Evolutionary conservation across 2,329 filamentous ascomycete species (phyloP).

Genomic region (Madurella mycetomatis): DNA sequence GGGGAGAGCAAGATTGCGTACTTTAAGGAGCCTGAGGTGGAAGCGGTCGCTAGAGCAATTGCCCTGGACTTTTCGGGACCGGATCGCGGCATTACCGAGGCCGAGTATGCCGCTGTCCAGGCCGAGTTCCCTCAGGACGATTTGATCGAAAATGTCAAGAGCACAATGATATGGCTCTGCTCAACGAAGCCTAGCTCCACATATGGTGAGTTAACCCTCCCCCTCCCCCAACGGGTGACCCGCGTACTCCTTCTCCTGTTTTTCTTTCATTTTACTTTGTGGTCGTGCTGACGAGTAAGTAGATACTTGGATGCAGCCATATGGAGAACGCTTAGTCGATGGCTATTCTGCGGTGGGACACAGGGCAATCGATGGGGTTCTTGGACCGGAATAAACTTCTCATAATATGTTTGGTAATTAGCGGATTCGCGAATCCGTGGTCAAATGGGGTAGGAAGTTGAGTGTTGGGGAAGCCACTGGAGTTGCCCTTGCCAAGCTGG

Average conservation of each 20-base stretch:
- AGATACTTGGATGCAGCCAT: neutral
- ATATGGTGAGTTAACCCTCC: slow-evolving; percentile 24
- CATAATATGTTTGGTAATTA: too few relatives aligned
- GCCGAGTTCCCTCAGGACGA: slow-evolving; percentile 33
- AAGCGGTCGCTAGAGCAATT: slow-evolving; percentile 32
- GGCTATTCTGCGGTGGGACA: neutral
- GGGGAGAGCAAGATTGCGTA: slow-evolving; percentile 34
- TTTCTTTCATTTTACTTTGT: neutral
- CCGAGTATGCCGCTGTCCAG: slow-evolving; percentile 32
- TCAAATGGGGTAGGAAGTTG: too few relatives aligned
- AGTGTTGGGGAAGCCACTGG: too few relatives aligned
- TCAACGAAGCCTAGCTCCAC: slow-evolving; percentile 38
- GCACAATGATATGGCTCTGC: slow-evolving; percentile 38
- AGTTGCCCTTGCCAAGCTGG: too few relatives aligned
- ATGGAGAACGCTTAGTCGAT: neutral
- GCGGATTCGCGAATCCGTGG: too few relatives aligned
- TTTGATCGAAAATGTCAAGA: slow-evolving; percentile 33
- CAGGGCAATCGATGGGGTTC: neutral
- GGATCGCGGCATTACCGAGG: slow-evolving; percentile 27
- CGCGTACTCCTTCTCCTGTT: too few relatives aligned
- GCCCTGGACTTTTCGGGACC: slow-evolving; percentile 37
- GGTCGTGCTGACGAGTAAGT: neutral
- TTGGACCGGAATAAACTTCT: too few relatives aligned
- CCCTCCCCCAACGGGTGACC: too few relatives aligned
- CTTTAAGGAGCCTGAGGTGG: slow-evolving; percentile 42